Conservation (phyloP, 495 filamentous ascomycete genomes). For the Daldinia bambusicola region DNA sequence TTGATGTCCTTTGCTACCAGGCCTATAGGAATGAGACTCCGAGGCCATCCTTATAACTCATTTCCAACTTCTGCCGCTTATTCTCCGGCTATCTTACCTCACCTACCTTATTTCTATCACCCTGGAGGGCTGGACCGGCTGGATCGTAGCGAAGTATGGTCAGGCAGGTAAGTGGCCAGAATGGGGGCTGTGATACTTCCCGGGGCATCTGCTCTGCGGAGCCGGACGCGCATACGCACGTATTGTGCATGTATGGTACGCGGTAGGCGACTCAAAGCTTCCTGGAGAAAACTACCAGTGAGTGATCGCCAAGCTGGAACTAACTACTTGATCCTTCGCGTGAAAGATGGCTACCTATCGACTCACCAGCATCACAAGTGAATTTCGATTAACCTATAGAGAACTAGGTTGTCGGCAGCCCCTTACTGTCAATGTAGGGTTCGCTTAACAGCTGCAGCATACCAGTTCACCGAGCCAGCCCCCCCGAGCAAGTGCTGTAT, state of each 20-base stretch:
- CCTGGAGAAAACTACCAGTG: not conserved
- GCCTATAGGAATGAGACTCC: not conserved
- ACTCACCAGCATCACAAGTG: not conserved
- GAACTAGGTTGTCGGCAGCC: not conserved
- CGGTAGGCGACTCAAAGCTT: not conserved
- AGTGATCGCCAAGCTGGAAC: not conserved
- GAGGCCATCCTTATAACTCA: not conserved
- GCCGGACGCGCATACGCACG: not conserved
- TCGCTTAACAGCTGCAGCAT: not conserved
- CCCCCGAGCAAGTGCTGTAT: too few relatives aligned
- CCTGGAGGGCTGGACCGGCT: not conserved
- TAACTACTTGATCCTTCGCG: not conserved
- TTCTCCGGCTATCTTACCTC: not conserved
- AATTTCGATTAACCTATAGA: not conserved
- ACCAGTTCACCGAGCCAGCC: not conserved
- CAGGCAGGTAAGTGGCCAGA: not conserved
- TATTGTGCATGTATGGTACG: not conserved
- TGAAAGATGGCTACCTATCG: not conserved
- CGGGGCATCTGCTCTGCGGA: not conserved
- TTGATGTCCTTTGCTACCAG: not conserved
- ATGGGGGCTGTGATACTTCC: slow-evolving; percentile 1
- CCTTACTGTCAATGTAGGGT: not conserved
- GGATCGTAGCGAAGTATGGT: not conserved
- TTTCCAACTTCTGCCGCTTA: not conserved
- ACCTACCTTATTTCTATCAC: not conserved